phyloP scores from a whole-genome alignment of 805 yeast genomes.

The Yarrowia sp. region DNA sequence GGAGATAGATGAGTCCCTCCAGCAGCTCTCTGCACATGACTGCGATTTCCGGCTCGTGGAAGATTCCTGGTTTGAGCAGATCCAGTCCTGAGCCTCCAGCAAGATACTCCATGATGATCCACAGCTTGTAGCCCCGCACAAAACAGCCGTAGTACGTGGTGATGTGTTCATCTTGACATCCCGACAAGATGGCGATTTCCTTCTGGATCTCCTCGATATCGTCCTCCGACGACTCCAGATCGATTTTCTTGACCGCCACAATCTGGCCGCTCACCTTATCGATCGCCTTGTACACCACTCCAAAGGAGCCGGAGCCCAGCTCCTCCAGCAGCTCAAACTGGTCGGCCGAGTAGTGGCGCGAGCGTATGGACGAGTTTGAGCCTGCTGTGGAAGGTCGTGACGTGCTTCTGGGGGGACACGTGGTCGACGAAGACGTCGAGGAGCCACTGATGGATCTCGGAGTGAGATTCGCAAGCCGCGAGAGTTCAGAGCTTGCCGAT shows the following conservation, averaged over 20 bases:
- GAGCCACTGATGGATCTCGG: constrained; percentile 5
- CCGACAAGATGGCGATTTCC: constrained; percentile 79
- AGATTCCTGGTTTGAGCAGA: constrained; percentile 58
- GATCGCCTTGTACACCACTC: constrained; percentile 45
- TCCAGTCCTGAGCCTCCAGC: constrained; percentile 94
- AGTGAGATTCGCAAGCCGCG: constrained; percentile 27
- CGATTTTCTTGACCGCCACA: constrained; percentile 88
- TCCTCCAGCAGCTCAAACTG: constrained; percentile 55
- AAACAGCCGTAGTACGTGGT: constrained; percentile 72
- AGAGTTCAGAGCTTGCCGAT: constrained; percentile 11
- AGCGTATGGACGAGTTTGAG: constrained; percentile 36
- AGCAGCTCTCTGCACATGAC: constrained; percentile 69
- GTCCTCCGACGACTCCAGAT: constrained; percentile 79
- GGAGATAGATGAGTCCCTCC: constrained; percentile 77
- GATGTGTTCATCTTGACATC: constrained; percentile 68
- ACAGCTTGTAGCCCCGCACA: constrained; percentile 70
- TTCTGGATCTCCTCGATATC: constrained; percentile 73
- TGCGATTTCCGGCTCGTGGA: constrained; percentile 67
- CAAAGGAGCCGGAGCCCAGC: constrained; percentile 45
- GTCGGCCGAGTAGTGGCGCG: constrained; percentile 49
- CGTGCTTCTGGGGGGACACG: constrained; percentile 11
- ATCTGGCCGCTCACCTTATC: constrained; percentile 52
- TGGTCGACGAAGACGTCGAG: constrained; percentile 48
- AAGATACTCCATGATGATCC: constrained; percentile 94
- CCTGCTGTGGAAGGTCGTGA: constrained; percentile 12